These are phyloP conservation scores for Parietaria judaica DNA, from an alignment of 306 rosid genomes.

Conservation along the genomic window DNA sequence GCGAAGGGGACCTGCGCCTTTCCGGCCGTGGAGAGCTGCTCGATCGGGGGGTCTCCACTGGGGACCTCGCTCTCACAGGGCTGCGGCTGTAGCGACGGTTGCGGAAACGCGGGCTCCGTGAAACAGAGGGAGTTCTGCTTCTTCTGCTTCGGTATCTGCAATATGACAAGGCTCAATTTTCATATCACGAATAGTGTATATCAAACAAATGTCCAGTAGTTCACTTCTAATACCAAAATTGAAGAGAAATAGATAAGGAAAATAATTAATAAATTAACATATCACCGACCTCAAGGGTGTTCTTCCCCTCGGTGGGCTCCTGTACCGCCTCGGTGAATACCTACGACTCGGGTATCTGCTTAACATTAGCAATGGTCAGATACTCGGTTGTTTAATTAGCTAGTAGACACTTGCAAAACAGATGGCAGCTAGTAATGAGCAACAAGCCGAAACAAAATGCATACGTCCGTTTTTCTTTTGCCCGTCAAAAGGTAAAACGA, in stretches of 20 bases:
- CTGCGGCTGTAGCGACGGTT: conserved; percentile 53
- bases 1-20: conserved; percentile 39
- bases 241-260: no score
- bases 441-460: neutral
- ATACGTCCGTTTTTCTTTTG: no score
- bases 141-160: conserved; percentile 78
- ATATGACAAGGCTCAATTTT: neutral
- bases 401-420: neutral
- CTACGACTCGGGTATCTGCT: conserved; percentile 68
- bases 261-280: neutral
- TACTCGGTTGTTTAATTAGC: conserved; percentile 1
- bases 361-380: conserved; percentile 4
- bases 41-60: conserved; percentile 39
- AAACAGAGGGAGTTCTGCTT: conserved; percentile 71
- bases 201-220: no score
- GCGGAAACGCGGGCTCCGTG: conserved; percentile 77
- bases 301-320: conserved; percentile 85
- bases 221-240: no score
- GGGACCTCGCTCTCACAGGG: conserved; percentile 55
- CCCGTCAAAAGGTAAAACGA: no score
- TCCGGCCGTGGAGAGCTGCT: conserved; percentile 45
- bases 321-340: conserved; percentile 83
- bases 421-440: neutral
- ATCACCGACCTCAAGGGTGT: conserved; percentile 65
- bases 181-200: no score